These are phyloP conservation scores for Globisporangium solare DNA, from an alignment of 352 stramenopile genomes.

Conservation along the genomic window DNA sequence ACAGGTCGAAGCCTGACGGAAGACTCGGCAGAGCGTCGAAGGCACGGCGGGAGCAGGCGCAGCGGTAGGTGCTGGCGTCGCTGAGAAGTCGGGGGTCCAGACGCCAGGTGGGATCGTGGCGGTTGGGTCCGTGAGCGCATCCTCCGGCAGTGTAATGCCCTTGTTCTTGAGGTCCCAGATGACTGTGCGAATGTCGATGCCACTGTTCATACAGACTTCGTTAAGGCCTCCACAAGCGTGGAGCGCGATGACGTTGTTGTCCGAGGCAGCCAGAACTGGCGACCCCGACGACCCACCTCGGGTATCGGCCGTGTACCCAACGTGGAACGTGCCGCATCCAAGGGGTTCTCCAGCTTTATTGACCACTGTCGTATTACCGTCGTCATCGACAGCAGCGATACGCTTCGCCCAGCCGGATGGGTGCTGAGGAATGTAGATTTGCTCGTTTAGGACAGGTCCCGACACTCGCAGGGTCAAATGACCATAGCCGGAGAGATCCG, in stretches of 20 bases:
- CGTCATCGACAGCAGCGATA: slow-evolving; percentile 24
- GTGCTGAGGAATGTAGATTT: slow-evolving; percentile 52
- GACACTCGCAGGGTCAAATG: slow-evolving; percentile 27
- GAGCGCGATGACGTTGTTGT: slow-evolving; percentile 43
- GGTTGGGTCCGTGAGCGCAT: slow-evolving; percentile 23
- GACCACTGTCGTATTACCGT: slow-evolving; percentile 17
- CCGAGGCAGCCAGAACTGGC: slow-evolving; percentile 26
- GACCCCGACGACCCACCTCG: slow-evolving; percentile 36
- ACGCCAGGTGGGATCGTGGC: slow-evolving; percentile 17
- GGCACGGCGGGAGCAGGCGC: slow-evolving; percentile 17
- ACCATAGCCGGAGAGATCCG: slow-evolving; percentile 25
- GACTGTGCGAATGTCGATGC: slow-evolving; percentile 29
- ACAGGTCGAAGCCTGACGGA: slow-evolving; percentile 22
- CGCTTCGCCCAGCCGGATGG: slow-evolving; percentile 29
- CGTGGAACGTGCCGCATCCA: slow-evolving; percentile 23
- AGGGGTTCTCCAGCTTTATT: slow-evolving; percentile 15
- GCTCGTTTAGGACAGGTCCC: slow-evolving; percentile 21
- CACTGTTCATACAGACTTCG: slow-evolving; percentile 22
- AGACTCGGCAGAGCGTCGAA: slow-evolving; percentile 23
- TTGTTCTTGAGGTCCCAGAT: slow-evolving; percentile 27
- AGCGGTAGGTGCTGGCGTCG: slow-evolving; percentile 10
- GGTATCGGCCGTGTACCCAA: slow-evolving; percentile 43
- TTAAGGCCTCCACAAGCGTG: slow-evolving; percentile 38
- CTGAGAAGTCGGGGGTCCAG: slow-evolving; percentile 21
- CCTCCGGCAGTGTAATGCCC: slow-evolving; percentile 17